Conservation (phyloP, 148 eudicot species). For the Rhododendron ferrugineum region DNA sequence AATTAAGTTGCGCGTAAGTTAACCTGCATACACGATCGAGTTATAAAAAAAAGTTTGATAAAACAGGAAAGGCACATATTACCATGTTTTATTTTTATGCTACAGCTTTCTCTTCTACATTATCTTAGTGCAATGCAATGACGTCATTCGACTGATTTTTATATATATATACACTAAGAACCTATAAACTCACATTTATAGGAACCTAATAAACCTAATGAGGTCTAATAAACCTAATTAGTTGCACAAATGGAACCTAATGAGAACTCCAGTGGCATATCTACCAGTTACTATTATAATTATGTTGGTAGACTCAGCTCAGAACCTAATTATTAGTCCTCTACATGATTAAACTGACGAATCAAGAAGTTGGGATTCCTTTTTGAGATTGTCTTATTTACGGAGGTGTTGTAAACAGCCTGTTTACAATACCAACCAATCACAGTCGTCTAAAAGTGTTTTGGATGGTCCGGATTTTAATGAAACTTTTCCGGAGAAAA, state of each 20-base stretch:
- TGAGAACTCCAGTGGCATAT: background rate
- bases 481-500: no score
- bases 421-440: no score
- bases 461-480: no score
- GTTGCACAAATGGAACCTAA: background rate
- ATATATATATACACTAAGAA: background rate
- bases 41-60: no score
- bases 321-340: background rate
- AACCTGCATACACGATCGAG: no score
- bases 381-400: no score
- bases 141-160: background rate
- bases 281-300: background rate
- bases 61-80: background rate
- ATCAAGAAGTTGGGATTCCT: background rate
- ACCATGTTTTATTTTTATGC: background rate
- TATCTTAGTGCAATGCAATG: background rate
- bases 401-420: no score
- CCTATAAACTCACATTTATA: background rate
- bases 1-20: no score
- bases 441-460: no score
- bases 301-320: background rate
- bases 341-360: background rate
- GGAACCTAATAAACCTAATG: background rate
- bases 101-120: background rate
- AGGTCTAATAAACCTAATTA: background rate